These are phyloP conservation scores for Halenospora varia DNA, from an alignment of 495 filamentous ascomycete species.

Conservation along the genomic window DNA sequence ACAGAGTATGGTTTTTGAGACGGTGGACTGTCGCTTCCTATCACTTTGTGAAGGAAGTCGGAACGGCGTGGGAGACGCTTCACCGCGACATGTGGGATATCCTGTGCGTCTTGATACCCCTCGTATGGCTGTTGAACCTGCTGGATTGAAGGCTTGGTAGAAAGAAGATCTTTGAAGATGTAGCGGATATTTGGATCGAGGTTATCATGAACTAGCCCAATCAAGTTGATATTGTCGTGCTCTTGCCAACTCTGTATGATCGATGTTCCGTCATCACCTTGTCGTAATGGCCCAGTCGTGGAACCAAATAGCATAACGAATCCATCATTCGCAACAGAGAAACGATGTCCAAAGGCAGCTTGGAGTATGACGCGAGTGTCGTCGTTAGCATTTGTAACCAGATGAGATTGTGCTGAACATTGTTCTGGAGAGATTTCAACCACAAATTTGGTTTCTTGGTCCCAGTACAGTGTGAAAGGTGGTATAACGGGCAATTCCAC, in stretches of 20 bases:
- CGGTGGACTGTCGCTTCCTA: not conserved
- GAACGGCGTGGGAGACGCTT: constrained; percentile 48
- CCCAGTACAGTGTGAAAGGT: constrained; percentile 47
- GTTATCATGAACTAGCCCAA: constrained; percentile 31
- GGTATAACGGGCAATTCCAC: constrained; percentile 35
- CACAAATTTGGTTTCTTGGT: constrained; percentile 34
- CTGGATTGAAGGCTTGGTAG: constrained; percentile 32
- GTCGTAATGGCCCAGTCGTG: no score
- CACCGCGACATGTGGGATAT: constrained; percentile 46
- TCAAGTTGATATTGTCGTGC: not conserved
- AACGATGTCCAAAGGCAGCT: constrained; percentile 43
- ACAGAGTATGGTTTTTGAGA: constrained; percentile 29
- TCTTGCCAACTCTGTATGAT: no score
- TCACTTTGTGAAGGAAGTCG: constrained; percentile 54
- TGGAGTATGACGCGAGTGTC: constrained; percentile 46
- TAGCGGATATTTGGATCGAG: constrained; percentile 22
- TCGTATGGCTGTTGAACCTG: constrained; percentile 19
- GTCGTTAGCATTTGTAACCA: constrained; percentile 26
- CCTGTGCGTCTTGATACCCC: constrained; percentile 27
- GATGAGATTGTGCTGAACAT: constrained; percentile 10
- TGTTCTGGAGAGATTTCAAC: constrained; percentile 33
- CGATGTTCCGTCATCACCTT: no score
- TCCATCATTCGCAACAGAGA: constrained; percentile 29
- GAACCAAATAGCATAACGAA: constrained; percentile 36
- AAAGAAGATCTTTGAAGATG: constrained; percentile 30